Evolutionary conservation across 202 grass and related monocot genomes (phyloP), one percentile per base, ranked within the genome.

Genomic region (Digitaria exilis): DNA sequence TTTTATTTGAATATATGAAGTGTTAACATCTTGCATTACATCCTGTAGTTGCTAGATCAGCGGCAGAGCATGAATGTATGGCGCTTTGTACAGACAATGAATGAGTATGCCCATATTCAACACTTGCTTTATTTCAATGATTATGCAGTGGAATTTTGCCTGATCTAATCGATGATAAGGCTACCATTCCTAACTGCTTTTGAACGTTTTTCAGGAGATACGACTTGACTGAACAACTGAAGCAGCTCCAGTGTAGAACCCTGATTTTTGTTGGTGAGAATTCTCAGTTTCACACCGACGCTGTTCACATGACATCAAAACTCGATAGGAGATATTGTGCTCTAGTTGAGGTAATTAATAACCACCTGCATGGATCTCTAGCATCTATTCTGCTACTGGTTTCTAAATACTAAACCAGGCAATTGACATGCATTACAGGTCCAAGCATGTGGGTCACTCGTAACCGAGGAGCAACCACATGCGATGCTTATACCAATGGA

Each of bases 401-500:
- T 59, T 80, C 21, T 34, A 32, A 46, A 63, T 2, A 35, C 41
- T 16, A 29, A 9, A 35, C 34, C 59, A 43, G 44, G 30, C 39
- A 51, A 73, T 34, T 34, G 76, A 29, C 4, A 39, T 37, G 60
- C 51, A 19, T 83, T 78, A 14, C 85, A 98, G 96, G 96, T 98
- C 9, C 91, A 98, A 78, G 91, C 82, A 22, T 98, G 96, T 0
- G 96, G 96, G 46, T 98, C 96, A 13, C 81, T 98, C 9, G 65
- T 98, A 62, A 98, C 96, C 0, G 96, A 98, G 76, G 93, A 98
- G 73, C 96, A 98, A 76, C 96, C 96, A 0, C 96, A 98, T 16
- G 89, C 96, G 9, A 96, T 98, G 96, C 85, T 98, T 37, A 92
- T 98, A 85, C 96, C 93, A 0, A 84, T 98, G 87, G 96, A 98